Evolutionary conservation across 2,329 filamentous ascomycete species (phyloP).

Genomic region (Diaporthe caulivora): DNA sequence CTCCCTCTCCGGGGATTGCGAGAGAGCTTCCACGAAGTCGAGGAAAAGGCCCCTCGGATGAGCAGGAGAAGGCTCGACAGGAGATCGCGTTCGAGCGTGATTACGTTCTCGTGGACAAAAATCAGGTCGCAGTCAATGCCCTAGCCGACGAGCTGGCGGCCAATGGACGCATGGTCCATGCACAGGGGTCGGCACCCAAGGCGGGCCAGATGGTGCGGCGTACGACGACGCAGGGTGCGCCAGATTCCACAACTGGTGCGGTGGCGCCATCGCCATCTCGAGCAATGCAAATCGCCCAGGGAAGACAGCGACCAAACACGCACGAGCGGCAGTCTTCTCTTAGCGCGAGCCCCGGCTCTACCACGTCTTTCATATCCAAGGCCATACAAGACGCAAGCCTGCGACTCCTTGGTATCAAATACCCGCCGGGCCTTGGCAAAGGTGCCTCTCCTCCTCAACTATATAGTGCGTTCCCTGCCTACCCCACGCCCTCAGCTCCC

Average conservation of each 20-base stretch:
- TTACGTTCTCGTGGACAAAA: slow-evolving; percentile 96
- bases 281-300: slow-evolving; percentile 79
- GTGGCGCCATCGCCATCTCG: slow-evolving; percentile 76
- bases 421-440: slow-evolving; percentile 73
- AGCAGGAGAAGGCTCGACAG: slow-evolving; percentile 80
- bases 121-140: slow-evolving; percentile 95
- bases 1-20: slow-evolving; percentile 45
- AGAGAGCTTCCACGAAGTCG: slow-evolving; percentile 29
- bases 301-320: slow-evolving; percentile 69
- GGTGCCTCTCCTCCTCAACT: slow-evolving; percentile 79
- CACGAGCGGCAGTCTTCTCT: slow-evolving; percentile 83
- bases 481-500: slow-evolving; percentile 75
- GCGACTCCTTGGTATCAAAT: slow-evolving; percentile 78
- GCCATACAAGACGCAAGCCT: slow-evolving; percentile 93
- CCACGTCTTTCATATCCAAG: slow-evolving; percentile 93
- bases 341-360: slow-evolving; percentile 77
- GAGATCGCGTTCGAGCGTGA: slow-evolving; percentile 93
- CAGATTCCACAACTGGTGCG: slow-evolving; percentile 77
- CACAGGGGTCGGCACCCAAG: slow-evolving; percentile 63
- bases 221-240: slow-evolving; percentile 81
- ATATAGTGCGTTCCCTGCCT: slow-evolving; percentile 86
- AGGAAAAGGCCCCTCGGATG: slow-evolving; percentile 49
- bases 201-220: slow-evolving; percentile 77
- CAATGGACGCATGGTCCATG: slow-evolving; percentile 74
- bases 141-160: slow-evolving; percentile 95